Percentiles rank a stretch among this genome's conserved stretches.
phyloP scores from a whole-genome alignment of 1,284 basidiomycete genomes.

The Puccinia brachypodii region DNA sequence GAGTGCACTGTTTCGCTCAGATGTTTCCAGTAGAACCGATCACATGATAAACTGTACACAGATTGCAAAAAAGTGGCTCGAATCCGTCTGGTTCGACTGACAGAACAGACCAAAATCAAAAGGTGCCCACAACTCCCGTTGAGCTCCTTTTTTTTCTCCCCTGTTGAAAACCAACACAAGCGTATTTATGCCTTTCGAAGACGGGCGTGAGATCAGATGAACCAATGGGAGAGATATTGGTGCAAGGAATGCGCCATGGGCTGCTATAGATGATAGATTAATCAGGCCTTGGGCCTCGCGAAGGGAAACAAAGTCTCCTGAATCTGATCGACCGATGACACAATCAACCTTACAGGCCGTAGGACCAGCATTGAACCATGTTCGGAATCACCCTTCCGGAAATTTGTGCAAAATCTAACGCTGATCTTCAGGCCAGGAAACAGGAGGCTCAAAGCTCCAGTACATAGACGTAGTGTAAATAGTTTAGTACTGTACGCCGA shows the following conservation, averaged over 20 bases:
- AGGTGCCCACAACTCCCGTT: too few relatives aligned
- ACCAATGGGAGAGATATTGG: background rate
- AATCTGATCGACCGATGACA: constrained; percentile 35
- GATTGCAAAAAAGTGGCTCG: too few relatives aligned
- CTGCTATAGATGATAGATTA: background rate
- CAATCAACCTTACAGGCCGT: background rate
- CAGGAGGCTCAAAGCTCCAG: constrained; percentile 22
- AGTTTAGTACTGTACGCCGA: background rate
- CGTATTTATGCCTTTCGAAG: background rate
- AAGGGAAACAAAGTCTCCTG: constrained; percentile 7
- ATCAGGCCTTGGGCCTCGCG: constrained; percentile 10
- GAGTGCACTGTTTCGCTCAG: too few relatives aligned
- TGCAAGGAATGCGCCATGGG: background rate
- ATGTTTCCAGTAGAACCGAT: too few relatives aligned
- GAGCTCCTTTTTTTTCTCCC: background rate
- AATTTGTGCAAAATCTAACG: background rate
- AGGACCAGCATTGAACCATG: background rate
- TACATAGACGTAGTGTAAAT: background rate
- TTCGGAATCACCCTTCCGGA: constrained; percentile 17
- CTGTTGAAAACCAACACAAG: background rate
- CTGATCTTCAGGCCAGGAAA: constrained; percentile 9
- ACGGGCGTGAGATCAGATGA: background rate
- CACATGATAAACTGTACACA: too few relatives aligned
- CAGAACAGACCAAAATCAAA: too few relatives aligned
- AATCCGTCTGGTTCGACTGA: too few relatives aligned